These are phyloP conservation scores for Penicillium sp. DNA, from an alignment of 2,329 filamentous ascomycete species.

Conservation along the genomic window DNA sequence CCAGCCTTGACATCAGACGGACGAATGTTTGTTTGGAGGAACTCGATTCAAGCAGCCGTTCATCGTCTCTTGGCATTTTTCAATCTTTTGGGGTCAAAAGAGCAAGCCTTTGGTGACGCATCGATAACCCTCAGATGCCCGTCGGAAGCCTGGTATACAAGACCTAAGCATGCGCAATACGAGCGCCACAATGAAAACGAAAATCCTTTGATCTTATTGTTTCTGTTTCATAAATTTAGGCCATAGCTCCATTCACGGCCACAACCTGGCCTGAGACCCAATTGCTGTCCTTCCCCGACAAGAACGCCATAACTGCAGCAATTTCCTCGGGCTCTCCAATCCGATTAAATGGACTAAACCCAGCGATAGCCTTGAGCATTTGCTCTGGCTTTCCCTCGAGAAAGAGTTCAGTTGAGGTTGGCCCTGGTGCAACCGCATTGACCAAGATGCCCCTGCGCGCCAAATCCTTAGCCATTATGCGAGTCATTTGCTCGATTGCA, in stretches of 20 bases:
- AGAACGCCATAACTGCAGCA: constrained; percentile 52
- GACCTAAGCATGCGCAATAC: not conserved
- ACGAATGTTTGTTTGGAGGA: not conserved
- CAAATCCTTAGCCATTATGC: constrained; percentile 60
- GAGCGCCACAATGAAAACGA: not conserved
- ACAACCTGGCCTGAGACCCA: constrained; percentile 53
- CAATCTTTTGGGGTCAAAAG: not conserved
- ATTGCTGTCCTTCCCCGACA: constrained; percentile 49
- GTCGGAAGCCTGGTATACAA: not conserved
- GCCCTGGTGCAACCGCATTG: constrained; percentile 58
- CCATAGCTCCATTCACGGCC: constrained; percentile 49
- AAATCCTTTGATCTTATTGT: not conserved
- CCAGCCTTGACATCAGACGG: not conserved
- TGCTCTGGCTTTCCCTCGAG: constrained; percentile 54
- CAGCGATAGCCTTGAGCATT: constrained; percentile 48
- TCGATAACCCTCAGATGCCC: not conserved
- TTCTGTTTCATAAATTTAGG: constrained; percentile 9
- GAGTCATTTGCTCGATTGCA: constrained; percentile 62
- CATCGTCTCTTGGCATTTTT: not conserved
- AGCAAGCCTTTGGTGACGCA: not conserved
- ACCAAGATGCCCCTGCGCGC: constrained; percentile 56
- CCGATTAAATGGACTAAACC: constrained; percentile 50
- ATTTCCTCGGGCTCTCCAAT: constrained; percentile 57
- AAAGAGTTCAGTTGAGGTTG: constrained; percentile 62
- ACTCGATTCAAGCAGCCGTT: not conserved